Evolutionary conservation across 83 land plant genomes (phyloP).

Genomic region (Picea abies): DNA sequence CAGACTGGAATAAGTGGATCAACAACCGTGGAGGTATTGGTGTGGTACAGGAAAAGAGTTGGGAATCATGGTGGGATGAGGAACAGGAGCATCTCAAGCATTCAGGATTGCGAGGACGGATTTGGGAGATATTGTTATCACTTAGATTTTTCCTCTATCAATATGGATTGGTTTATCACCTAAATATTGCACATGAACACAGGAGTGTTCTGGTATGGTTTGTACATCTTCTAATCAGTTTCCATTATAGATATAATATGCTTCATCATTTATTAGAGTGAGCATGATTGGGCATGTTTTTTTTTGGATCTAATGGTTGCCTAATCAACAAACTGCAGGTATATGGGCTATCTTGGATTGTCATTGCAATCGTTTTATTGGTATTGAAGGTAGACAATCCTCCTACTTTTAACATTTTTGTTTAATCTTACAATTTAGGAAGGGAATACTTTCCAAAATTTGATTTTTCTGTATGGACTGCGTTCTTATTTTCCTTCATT

Average conservation of each 20-base stretch:
- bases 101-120: slow-evolving; percentile 59
- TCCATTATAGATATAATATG: too few species aligned
- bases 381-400: slow-evolving; percentile 64
- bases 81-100: slow-evolving; percentile 75
- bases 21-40: slow-evolving; percentile 91
- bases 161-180: slow-evolving; percentile 86
- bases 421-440: too few species aligned
- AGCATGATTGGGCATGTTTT: too few species aligned
- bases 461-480: too few species aligned
- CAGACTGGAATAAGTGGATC: too few species aligned
- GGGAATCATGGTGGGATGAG: slow-evolving; percentile 93
- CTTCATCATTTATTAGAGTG: too few species aligned
- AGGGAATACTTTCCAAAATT: too few species aligned
- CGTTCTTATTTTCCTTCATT: too few species aligned
- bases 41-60: slow-evolving; percentile 55
- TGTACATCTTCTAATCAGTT: neutral
- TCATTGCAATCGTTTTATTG: slow-evolving; percentile 53
- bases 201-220: slow-evolving; percentile 50
- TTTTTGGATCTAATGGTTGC: too few species aligned
- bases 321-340: slow-evolving; percentile 33
- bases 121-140: slow-evolving; percentile 68
- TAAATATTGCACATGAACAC: slow-evolving; percentile 65
- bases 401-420: neutral
- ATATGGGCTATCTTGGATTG: slow-evolving; percentile 81
- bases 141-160: too few species aligned